These are phyloP conservation scores for Glycine tomentella DNA, from an alignment of 306 rosid species.

Conservation along the genomic window DNA sequence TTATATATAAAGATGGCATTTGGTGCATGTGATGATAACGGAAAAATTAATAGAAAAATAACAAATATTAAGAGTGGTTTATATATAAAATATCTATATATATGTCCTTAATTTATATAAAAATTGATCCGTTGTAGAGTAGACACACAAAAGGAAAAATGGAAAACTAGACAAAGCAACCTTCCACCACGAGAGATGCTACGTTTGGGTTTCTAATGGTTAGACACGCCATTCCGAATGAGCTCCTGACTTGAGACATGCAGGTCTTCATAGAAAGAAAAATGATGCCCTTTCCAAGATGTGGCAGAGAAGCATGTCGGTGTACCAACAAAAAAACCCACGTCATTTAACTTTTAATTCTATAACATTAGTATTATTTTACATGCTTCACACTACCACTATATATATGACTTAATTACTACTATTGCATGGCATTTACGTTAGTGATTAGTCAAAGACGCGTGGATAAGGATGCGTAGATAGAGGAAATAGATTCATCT, in stretches of 20 bases:
- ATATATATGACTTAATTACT: no score
- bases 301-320: constrained; percentile 23
- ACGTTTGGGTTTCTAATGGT: neutral
- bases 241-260: neutral
- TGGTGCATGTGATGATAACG: no score
- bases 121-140: neutral
- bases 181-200: constrained; percentile 17
- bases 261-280: neutral
- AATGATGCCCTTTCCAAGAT: neutral
- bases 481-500: constrained; percentile 18
- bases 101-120: neutral
- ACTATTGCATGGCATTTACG: neutral
- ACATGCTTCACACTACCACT: neutral
- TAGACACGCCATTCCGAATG: constrained; percentile 2
- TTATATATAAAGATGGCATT: no score
- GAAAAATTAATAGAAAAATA: no score
- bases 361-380: neutral
- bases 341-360: neutral
- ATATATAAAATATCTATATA: neutral
- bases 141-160: neutral
- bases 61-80: no score
- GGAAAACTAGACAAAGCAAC: constrained; percentile 11
- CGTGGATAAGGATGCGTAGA: constrained; percentile 2
- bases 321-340: neutral
- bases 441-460: neutral